Conservation (phyloP, 371 early-diverging fungal species). For the Dichotomocladium elegans region DNA sequence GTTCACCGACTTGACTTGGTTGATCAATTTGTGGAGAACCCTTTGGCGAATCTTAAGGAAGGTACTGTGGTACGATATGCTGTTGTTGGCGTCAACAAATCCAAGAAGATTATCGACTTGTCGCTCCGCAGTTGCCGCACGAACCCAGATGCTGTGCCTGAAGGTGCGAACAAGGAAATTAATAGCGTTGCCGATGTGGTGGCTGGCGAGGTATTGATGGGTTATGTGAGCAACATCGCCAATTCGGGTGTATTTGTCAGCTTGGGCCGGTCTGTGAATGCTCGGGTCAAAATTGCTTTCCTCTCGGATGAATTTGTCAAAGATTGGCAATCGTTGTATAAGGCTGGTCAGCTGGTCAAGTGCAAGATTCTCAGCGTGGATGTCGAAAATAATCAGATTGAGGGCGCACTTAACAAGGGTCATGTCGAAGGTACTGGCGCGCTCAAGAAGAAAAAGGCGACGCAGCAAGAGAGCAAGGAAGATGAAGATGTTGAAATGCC, state of each 20-base stretch:
- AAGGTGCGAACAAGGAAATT: constrained; percentile 30
- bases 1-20: constrained; percentile 61
- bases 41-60: constrained; percentile 41
- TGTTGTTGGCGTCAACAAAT: constrained; percentile 47
- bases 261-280: constrained; percentile 61
- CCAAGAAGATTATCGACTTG: constrained; percentile 55
- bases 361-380: constrained; percentile 71
- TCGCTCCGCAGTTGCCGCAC: constrained; percentile 60
- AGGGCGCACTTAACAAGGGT: constrained; percentile 58
- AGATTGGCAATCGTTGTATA: constrained; percentile 73
- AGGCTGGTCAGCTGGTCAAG: constrained; percentile 72
- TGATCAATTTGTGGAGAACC: constrained; percentile 50
- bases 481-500: constrained; percentile 36
- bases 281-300: constrained; percentile 82
- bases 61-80: constrained; percentile 50
- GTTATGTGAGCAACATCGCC: constrained; percentile 71
- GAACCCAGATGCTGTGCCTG: constrained; percentile 24
- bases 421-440: constrained; percentile 20
- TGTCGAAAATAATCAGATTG: constrained; percentile 50
- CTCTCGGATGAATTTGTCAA: constrained; percentile 83
- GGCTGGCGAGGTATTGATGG: constrained; percentile 58
- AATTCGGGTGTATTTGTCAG: constrained; percentile 75
- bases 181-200: constrained; percentile 45
- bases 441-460: constrained; percentile 14
- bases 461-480: constrained; percentile 40